These are phyloP conservation scores for Beauveria sp. DNA, from an alignment of 2,329 filamentous ascomycete genomes.

Conservation along the genomic window DNA sequence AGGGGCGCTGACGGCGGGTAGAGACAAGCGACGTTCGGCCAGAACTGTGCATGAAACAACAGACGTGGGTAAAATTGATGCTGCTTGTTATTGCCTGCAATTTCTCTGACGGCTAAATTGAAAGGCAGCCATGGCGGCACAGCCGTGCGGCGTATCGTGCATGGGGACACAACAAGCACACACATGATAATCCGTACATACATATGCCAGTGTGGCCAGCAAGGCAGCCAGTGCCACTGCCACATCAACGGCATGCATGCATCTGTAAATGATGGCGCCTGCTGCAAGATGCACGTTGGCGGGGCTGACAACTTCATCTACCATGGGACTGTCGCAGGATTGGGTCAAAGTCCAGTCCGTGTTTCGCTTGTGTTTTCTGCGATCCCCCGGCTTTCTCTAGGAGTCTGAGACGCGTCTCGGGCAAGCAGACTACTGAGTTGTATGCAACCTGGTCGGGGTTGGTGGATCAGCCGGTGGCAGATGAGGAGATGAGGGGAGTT, in stretches of 20 bases:
- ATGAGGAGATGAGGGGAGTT: background rate
- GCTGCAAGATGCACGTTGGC: background rate
- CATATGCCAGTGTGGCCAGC: background rate
- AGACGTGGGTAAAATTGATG: background rate
- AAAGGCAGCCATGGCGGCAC: no score
- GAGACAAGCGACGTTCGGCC: background rate
- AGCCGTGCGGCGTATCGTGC: background rate
- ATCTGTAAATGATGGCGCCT: slow-evolving; percentile 5
- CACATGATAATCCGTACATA: background rate
- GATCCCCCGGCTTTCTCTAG: background rate
- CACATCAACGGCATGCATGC: background rate
- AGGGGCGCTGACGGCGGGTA: background rate
- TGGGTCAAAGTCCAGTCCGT: slow-evolving; percentile 2
- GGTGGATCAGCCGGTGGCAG: background rate
- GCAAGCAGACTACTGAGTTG: background rate
- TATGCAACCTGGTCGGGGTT: background rate
- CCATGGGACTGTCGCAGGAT: slow-evolving; percentile 5
- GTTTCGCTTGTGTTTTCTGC: slow-evolving; percentile 3
- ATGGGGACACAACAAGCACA: background rate
- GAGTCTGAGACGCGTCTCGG: background rate
- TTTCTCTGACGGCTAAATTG: no score
- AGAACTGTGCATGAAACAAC: background rate
- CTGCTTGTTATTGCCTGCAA: no score
- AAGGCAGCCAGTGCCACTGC: no score
- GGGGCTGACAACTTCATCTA: background rate